A percentile compares a stretch with the other conserved stretches of the same genome.
These are phyloP conservation scores for Detonula confervacea DNA, from an alignment of 352 stramenopile genomes.

Conservation along the genomic window DNA sequence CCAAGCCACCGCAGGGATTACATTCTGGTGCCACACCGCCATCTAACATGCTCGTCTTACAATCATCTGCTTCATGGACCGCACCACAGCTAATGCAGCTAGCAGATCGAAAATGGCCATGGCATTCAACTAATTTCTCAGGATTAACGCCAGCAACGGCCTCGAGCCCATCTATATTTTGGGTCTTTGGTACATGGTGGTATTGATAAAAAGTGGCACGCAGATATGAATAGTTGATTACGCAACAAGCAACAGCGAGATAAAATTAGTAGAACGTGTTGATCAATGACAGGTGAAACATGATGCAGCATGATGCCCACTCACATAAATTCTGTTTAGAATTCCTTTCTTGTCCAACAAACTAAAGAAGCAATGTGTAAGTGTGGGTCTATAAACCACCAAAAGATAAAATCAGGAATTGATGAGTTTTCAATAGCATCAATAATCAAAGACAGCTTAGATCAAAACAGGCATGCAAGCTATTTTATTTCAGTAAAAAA, in stretches of 20 bases:
- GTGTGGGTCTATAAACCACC: slow-evolving; percentile 83
- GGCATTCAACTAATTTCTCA: slow-evolving; percentile 88
- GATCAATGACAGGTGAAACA: too few species aligned
- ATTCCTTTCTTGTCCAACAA: slow-evolving; percentile 92
- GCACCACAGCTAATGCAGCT: slow-evolving; percentile 89
- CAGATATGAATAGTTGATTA: too few species aligned
- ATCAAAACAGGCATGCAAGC: too few species aligned
- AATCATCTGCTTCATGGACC: too few species aligned
- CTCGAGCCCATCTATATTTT: slow-evolving; percentile 97
- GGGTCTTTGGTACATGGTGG: too few species aligned
- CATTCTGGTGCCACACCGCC: slow-evolving; percentile 83
- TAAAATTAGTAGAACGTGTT: too few species aligned
- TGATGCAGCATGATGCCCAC: too few species aligned
- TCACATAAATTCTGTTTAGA: slow-evolving; percentile 90
- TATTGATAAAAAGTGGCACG: too few species aligned
- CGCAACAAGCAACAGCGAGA: too few species aligned
- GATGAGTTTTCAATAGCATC: too few species aligned
- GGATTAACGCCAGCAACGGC: slow-evolving; percentile 67
- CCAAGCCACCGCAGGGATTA: slow-evolving; percentile 88
- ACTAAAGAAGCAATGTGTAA: slow-evolving; percentile 93
- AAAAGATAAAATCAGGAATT: slow-evolving; percentile 26
- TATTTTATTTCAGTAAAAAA: too few species aligned
- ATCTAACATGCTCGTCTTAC: slow-evolving; percentile 74
- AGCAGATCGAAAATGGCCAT: slow-evolving; percentile 92
- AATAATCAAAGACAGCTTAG: too few species aligned